Evolutionary conservation across 2,329 filamentous ascomycete genomes (phyloP), one percentile per base, ranked within the genome.

Genomic region (Curvularia lunata): DNA sequence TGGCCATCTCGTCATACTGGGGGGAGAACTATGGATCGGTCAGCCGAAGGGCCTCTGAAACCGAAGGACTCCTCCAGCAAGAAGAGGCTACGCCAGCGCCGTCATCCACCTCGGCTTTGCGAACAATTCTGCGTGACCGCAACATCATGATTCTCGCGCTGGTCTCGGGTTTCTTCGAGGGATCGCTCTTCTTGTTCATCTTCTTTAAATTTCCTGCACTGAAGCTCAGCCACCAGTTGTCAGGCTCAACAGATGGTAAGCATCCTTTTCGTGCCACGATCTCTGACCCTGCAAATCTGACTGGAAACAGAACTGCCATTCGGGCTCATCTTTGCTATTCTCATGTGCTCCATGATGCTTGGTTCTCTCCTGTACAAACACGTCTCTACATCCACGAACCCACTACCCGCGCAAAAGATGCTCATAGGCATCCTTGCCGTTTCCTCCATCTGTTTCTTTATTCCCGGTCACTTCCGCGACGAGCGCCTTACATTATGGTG

Each of bases 191-290:
- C 66, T 78, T 88, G 10, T 87, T 87, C 66, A 83, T 88, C 55
- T 87, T 86, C 71, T 86, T 86, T 76, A 87, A 85, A 82, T 83
- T 84, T 0, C 82, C 84, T 1, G 81, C 84, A 3, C 74, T 88
- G n/a, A 82, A 71, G 52, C 60, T 72, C 10, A 69, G 65, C 38
- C 72, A 74, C 41, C 65, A 73, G 40, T 28, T 72, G 21, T 58
- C 69, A 9, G 69, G 66, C 16, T 66, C 69, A n/a, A 66, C 65
- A 49, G 62, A 66, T 25, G 68, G 72, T 71, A 67, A 55, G 67
- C 47, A 40, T n/a, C 9, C 5, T 18, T 32, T 19, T 6, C 16
- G 12, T 9, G 10, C 16, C 1, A 5, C 2, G 3, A 25, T 5
- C 16, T 16, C n/a, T 25, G 18, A 7, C 1, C 9, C 30, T 25